These are phyloP conservation scores for Thielaviopsis populi DNA, from an alignment of 2,329 filamentous ascomycete genomes.

Conservation along the genomic window DNA sequence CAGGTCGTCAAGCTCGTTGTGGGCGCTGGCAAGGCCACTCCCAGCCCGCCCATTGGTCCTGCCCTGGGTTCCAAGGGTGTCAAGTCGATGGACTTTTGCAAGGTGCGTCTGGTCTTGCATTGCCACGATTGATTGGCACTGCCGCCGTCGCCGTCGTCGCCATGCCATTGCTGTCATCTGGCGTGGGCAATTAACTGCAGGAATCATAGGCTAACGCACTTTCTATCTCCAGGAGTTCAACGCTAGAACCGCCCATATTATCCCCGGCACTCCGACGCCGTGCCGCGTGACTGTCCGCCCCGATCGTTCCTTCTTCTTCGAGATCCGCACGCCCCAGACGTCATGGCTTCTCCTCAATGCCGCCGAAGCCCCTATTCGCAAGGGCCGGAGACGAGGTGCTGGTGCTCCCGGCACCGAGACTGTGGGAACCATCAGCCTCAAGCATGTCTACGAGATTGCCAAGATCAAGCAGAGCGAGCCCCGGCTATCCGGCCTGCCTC, in stretches of 20 bases:
- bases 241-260: slow-evolving; percentile 75
- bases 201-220: not conserved
- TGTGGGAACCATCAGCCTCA: slow-evolving; percentile 76
- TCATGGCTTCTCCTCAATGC: slow-evolving; percentile 78
- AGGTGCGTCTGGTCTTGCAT: slow-evolving; percentile 39
- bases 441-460: slow-evolving; percentile 95
- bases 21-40: slow-evolving; percentile 85
- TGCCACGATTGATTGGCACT: not conserved
- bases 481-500: slow-evolving; percentile 53
- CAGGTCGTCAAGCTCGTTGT: slow-evolving; percentile 95
- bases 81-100: slow-evolving; percentile 99
- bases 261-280: slow-evolving; percentile 69
- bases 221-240: slow-evolving; percentile 71
- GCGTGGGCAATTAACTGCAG: not conserved
- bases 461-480: slow-evolving; percentile 80
- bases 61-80: slow-evolving; percentile 94
- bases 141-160: not conserved
- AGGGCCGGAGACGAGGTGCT: slow-evolving; percentile 66
- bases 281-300: slow-evolving; percentile 82
- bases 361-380: slow-evolving; percentile 57
- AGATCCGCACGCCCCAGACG: slow-evolving; percentile 85
- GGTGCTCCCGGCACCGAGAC: slow-evolving; percentile 58
- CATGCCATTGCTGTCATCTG: not conserved
- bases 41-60: slow-evolving; percentile 89
- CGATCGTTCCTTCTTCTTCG: slow-evolving; percentile 86